Base-by-base conservation (phyloP, 192 early-diverging fungal genomes). In the Dispira simplex region DNA sequence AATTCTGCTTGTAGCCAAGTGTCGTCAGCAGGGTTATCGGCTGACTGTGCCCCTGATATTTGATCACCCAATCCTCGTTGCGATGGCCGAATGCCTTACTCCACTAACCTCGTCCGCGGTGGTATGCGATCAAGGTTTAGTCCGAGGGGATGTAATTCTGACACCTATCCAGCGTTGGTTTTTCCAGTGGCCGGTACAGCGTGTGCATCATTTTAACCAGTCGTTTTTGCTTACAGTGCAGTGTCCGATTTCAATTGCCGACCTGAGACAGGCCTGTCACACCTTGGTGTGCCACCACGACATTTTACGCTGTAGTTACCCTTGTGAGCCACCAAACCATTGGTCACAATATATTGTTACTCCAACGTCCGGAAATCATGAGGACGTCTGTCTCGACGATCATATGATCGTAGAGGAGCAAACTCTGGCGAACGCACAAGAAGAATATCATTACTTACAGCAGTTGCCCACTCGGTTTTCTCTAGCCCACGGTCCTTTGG, bases 91-190 rank as follows among this genome's bases (percentile, higher is more conserved):
- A 23, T 23, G 21, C 48, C 21, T 51, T 16, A 51, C 21, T 16
- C 48, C 48, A 51, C 48, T 51, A 11, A 11, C 20, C 18, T 20
- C 51, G 20, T 20, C 51, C 18, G n/a, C 51, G 51, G n/a, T 26
- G 21, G 10, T 53, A 26, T 53, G 18, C 51, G 59, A 11, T 11
- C 44, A 62, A 45, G 43, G 14, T 45, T 13, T 25, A 10, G 44
- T 44, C 59, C n/a, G n/a, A 23, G 59, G 59, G 4, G 18, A 43
- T 16, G 23, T 62, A 0, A 8, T 18, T 21, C 43, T 62, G 39
- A 62, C 59, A n/a, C 59, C 59, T 21, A 45, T 62, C 28, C 59
- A 62, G 44, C 44, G n/a, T 3, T 62, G 59, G 59, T 62, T 62
- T 45, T 62, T 44, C n/a, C 44, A 44, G 18, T 45, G n/a, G 44